A percentile compares a stretch with the other conserved stretches of the same genome.
Conservation (phyloP, 306 rosid species). For the Vigna angularis region DNA sequence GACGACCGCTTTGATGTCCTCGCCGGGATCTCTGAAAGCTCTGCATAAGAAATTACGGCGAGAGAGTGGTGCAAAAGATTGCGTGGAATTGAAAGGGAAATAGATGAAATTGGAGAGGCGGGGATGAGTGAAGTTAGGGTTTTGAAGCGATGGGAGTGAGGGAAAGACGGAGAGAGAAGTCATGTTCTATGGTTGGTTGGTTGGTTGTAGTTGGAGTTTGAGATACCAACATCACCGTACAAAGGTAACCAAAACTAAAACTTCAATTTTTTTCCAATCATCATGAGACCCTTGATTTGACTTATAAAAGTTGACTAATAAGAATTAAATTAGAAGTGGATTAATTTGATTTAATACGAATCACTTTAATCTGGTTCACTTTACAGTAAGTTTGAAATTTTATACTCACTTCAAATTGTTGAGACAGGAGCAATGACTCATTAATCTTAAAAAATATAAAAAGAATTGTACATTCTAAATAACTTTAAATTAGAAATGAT, state of each 20-base stretch:
- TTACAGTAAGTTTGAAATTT: no score
- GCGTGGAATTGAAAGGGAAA: slow-evolving; percentile 34
- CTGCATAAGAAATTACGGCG: slow-evolving; percentile 49
- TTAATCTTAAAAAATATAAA: no score
- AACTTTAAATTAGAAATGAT: no score
- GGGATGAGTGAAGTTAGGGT: slow-evolving; percentile 43
- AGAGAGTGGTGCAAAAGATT: slow-evolving; percentile 34
- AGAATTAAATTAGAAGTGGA: no score
- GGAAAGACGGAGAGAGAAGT: slow-evolving; percentile 57
- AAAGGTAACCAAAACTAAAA: background rate
- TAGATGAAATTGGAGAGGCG: slow-evolving; percentile 50
- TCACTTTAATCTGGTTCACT: no score
- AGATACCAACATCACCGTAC: background rate
- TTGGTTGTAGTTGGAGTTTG: background rate
- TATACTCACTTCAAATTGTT: no score
- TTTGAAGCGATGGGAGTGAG: slow-evolving; percentile 57
- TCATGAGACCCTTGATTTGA: no score
- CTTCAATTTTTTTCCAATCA: no score
- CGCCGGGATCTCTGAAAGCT: slow-evolving; percentile 56
- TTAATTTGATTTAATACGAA: no score
- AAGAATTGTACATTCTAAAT: no score
- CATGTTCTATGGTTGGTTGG: slow-evolving; percentile 49
- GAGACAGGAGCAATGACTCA: no score
- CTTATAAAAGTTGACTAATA: no score
- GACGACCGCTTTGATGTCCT: slow-evolving; percentile 54